Percentiles rank a stretch among this genome's conserved stretches.
phyloP scores from a whole-genome alignment of 2,329 filamentous ascomycete species.

The Fusarium stilboides region DNA sequence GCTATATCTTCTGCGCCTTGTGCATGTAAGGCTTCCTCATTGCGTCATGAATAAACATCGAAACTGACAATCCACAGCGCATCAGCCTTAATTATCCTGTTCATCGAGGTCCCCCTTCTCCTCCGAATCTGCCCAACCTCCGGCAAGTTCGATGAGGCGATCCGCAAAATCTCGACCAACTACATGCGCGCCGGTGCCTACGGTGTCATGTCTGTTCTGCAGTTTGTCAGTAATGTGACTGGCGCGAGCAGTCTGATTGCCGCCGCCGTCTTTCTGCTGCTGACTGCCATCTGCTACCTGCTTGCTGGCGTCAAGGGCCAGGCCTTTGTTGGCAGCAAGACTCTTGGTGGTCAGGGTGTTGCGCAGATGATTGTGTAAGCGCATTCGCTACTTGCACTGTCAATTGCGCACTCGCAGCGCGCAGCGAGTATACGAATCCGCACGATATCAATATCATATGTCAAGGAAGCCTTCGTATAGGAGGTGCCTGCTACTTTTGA shows the following conservation, averaged over 20 bases:
- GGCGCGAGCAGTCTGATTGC: constrained; percentile 83
- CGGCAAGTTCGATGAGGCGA: constrained; percentile 86
- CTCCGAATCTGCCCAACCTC: constrained; percentile 98
- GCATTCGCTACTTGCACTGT: not conserved
- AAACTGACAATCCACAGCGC: constrained; percentile 62
- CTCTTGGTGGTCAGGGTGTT: constrained; percentile 91
- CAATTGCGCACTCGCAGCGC: constrained; percentile 7
- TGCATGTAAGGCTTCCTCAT: constrained; percentile 63
- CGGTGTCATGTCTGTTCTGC: constrained; percentile 81
- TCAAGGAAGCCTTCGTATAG: not conserved
- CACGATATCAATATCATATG: constrained; percentile 1
- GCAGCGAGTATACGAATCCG: constrained; percentile 1
- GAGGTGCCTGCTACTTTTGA: constrained; percentile 5
- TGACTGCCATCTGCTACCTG: constrained; percentile 86
- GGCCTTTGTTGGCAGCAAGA: constrained; percentile 94
- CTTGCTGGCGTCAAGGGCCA: constrained; percentile 86
- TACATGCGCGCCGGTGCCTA: constrained; percentile 97
- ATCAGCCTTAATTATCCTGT: constrained; percentile 82
- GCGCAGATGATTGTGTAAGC: constrained; percentile 96
- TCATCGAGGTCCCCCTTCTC: constrained; percentile 92
- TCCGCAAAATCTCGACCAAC: constrained; percentile 94
- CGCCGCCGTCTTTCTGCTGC: constrained; percentile 83
- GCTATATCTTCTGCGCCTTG: constrained; percentile 68
- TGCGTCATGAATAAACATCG: not conserved
- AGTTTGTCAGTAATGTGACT: constrained; percentile 84